Evolutionary conservation across 345 rosid species (phyloP).

Genomic region (Gossypioides kirkii): DNA sequence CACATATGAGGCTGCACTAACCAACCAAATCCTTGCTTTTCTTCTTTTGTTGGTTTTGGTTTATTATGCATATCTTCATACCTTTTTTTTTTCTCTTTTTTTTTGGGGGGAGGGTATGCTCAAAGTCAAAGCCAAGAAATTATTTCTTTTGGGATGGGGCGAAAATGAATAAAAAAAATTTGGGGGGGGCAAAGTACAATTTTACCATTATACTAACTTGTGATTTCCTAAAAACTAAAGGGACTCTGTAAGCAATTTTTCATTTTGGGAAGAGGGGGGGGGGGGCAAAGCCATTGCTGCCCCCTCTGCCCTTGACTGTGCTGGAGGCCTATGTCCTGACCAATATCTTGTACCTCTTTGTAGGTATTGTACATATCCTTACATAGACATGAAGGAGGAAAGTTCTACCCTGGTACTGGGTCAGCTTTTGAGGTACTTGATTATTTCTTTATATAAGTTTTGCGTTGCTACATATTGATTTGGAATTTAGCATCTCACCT

Average conservation of each 20-base stretch:
- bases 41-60: background rate
- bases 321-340: background rate
- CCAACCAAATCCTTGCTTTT: background rate
- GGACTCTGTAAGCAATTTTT: too few relatives aligned
- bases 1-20: background rate
- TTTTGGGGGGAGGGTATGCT: too few relatives aligned
- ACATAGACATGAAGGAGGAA: constrained; percentile 92
- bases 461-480: background rate
- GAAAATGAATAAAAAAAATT: too few relatives aligned
- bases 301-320: background rate
- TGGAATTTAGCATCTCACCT: background rate
- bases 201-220: too few relatives aligned
- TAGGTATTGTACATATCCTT: constrained; percentile 89
- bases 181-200: too few relatives aligned
- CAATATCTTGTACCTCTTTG: constrained; percentile 9
- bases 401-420: constrained; percentile 91
- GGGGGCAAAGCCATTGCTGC: too few relatives aligned
- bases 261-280: background rate
- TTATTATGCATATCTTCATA: background rate
- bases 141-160: too few relatives aligned
- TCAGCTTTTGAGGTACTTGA: constrained; percentile 70
- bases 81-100: background rate
- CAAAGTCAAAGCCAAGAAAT: too few relatives aligned
- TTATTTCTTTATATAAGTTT: background rate
- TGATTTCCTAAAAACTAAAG: too few relatives aligned